These are phyloP conservation scores for Periconia sp. DNA, from an alignment of 2,329 filamentous ascomycete genomes.

Conservation along the genomic window DNA sequence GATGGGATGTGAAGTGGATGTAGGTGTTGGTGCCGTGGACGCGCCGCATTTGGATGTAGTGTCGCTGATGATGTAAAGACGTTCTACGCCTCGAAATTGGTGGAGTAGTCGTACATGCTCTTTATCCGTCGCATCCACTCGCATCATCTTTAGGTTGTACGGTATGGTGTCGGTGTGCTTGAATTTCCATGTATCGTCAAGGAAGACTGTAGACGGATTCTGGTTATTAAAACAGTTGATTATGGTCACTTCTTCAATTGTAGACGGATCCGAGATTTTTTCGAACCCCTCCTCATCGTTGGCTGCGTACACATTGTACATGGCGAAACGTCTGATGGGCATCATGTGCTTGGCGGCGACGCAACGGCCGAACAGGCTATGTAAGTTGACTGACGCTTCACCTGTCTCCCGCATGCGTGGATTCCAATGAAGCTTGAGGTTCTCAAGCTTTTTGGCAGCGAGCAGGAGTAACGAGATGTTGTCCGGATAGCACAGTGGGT, in stretches of 20 bases:
- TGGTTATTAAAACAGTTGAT: slow-evolving; percentile 55
- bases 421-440: slow-evolving; percentile 61
- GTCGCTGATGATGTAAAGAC: slow-evolving; percentile 54
- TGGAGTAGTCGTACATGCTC: slow-evolving; percentile 48
- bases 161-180: slow-evolving; percentile 25
- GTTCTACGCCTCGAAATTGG: slow-evolving; percentile 50
- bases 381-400: slow-evolving; percentile 58
- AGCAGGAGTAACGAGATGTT: slow-evolving; percentile 60
- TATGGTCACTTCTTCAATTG: slow-evolving; percentile 53
- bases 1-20: slow-evolving; percentile 28
- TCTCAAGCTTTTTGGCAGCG: slow-evolving; percentile 56
- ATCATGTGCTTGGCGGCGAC: slow-evolving; percentile 51
- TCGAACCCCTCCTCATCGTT: slow-evolving; percentile 51
- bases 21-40: slow-evolving; percentile 27
- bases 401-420: slow-evolving; percentile 62
- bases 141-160: slow-evolving; percentile 49
- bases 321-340: slow-evolving; percentile 52
- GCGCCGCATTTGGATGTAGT: slow-evolving; percentile 22
- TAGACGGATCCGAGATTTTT: slow-evolving; percentile 44
- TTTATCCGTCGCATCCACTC: slow-evolving; percentile 52
- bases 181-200: slow-evolving; percentile 58
- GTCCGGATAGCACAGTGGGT: slow-evolving; percentile 66
- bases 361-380: slow-evolving; percentile 59
- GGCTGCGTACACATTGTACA: slow-evolving; percentile 62
- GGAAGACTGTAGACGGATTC: slow-evolving; percentile 53